Base-by-base conservation (phyloP, 768 basidiomycete species). In the Leccinum olivaceopallidum region DNA sequence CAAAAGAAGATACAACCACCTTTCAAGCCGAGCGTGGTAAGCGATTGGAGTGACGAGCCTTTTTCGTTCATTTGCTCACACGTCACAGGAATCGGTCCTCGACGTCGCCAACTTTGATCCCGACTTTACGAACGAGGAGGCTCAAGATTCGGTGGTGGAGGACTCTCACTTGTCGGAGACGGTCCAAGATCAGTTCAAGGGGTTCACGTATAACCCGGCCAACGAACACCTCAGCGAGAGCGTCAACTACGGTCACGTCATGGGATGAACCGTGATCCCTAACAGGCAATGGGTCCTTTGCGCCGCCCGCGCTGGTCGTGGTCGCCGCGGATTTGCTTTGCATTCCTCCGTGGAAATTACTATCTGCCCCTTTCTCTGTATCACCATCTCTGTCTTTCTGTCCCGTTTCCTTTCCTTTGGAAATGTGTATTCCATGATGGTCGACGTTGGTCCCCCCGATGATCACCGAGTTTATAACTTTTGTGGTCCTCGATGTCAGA, bases 91-190 rank as follows among this genome's bases (percentile, higher is more conserved):
- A 79, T 90, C 89, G 57, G 95, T 95, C 1, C 84, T 97, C 50
- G 95, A 97, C 72, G 94, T 95, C 22, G 93, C 89, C 60, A 94
- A 98, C 80, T 98, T 99, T 77, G 97, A 98, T 75, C 85, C 94
- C 26, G 96, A 98, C 75, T 99, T 99, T 72, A 98, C 95, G 30
- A 92, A 89, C 62, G 96, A 99, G 73, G 89, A 92, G 59, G 90
- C 95, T 2, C 87, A 93, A 67, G 96, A 99, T 75, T 95, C 94
- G 2, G 95, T 98, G 57, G 96, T 99, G 42, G 92, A 92, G 64
- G 94, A 95, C 69, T 95, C 93, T 4, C 88, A 85, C 28, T 78
- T 99, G 39, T 95, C 92, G 16, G 92, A 97, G 79, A 98, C 95
- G 0, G 94, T 99, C 2, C 96, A 99, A 73, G 94, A 95, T 68